A percentile compares a stretch with the other conserved stretches of the same genome.
phyloP scores from a whole-genome alignment of 2,329 filamentous ascomycete species.

The Passalora sequoiae region DNA sequence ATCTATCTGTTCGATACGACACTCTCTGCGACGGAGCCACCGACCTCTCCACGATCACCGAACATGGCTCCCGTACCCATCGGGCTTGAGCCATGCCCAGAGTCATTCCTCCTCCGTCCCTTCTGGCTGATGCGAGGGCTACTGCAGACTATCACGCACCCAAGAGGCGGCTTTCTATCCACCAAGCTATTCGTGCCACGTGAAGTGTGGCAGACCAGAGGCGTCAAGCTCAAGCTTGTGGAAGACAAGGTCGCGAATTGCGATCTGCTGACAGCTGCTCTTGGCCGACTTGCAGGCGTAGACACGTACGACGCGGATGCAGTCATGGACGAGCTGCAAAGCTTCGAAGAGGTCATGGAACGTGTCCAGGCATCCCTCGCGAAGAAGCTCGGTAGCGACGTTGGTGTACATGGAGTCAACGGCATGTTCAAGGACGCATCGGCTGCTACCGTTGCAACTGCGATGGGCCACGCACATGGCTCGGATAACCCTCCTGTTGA shows the following conservation, averaged over 20 bases:
- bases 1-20: constrained; percentile 72
- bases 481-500: constrained; percentile 27
- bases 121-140: constrained; percentile 97
- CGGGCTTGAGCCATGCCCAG: constrained; percentile 85
- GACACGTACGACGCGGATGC: constrained; percentile 89
- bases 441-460: constrained; percentile 20
- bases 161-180: constrained; percentile 85
- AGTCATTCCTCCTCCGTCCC: constrained; percentile 80
- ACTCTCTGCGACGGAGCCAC: constrained; percentile 21
- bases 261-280: constrained; percentile 81
- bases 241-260: constrained; percentile 94
- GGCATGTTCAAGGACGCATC: constrained; percentile 67
- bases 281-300: constrained; percentile 65
- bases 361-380: constrained; percentile 70
- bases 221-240: constrained; percentile 82
- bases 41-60: constrained; percentile 30
- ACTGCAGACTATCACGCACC: constrained; percentile 86
- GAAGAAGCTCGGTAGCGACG: constrained; percentile 88
- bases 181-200: constrained; percentile 86
- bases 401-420: constrained; percentile 72
- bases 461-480: constrained; percentile 9
- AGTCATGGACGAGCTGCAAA: constrained; percentile 89
- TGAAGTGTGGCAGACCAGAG: constrained; percentile 90
- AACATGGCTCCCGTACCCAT: constrained; percentile 58
- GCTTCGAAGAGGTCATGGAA: constrained; percentile 77